Evolutionary conservation across 2,329 filamentous ascomycete genomes (phyloP), one percentile per base, ranked within the genome.

Genomic region (Fusarium sp.): DNA sequence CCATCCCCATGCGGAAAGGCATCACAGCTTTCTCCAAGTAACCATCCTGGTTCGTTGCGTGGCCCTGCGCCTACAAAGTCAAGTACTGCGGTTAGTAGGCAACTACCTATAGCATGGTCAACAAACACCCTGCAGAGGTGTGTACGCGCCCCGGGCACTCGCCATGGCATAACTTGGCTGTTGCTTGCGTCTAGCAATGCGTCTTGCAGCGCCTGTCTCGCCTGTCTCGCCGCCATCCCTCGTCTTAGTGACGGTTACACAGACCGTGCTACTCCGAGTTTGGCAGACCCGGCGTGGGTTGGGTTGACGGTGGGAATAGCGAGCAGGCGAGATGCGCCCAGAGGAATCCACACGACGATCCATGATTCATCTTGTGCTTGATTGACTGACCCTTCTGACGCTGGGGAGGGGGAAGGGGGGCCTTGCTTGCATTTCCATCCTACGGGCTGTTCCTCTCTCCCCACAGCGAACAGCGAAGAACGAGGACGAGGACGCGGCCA

Each of bases 181-280:
- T 48, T 25, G 30, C 27, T 27, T 59, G 52, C 35, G 27, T 58
- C 37, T 43, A 30, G 52, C 37, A 54, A 27, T 69, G 30, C 43
- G 54, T 56, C 70, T 67, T 73, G 64, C 30, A 72, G 71, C 64
- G 71, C 68, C 68, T 74, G 72, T 69, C 66, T 65, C 68, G 72
- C 58, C 68, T 65, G 64, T 64, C 52, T 56, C 30, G 59, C n/a
- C 43, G 59, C 59, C 32, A 50, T 37, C 32, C 25, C 64, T 58
- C 59, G 48, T 75, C 65, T 64, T 70, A 70, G 64, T 60, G 58
- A 66, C 72, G 60, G 76, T 68, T 73, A 75, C 76, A 78, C 76
- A 75, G 66, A 74, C 66, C 66, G 66, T 75, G 63, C 75, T 76
- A 77, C 74, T 72, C 74, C 74, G 37, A 70, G 67, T 73, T 66